Conservation (phyloP, 768 basidiomycete genomes). For the Candolleomyces efflorescens region DNA sequence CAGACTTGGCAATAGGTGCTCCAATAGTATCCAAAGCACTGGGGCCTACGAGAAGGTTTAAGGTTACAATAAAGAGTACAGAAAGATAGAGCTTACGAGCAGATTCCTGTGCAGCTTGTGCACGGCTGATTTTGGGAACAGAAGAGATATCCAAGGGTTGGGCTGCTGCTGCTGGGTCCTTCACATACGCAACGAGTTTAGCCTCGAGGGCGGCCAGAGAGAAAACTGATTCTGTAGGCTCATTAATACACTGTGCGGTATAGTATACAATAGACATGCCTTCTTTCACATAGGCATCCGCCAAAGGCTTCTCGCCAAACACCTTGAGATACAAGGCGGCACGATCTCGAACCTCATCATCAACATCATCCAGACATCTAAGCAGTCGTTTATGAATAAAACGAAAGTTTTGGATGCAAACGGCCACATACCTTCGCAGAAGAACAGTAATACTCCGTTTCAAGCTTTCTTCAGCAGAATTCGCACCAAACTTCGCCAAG, state of each 20-base stretch:
- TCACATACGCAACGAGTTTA: conserved; percentile 91
- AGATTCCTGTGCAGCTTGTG: conserved; percentile 85
- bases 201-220: conserved; percentile 88
- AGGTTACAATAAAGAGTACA: conserved; percentile 4
- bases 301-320: conserved; percentile 74
- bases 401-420: background rate
- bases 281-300: conserved; percentile 87
- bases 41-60: conserved; percentile 51
- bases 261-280: conserved; percentile 42
- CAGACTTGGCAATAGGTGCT: conserved; percentile 58
- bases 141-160: conserved; percentile 79
- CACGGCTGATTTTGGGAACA: conserved; percentile 92
- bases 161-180: conserved; percentile 65
- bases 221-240: conserved; percentile 73
- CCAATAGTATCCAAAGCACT: conserved; percentile 84
- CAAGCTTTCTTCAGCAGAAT: conserved; percentile 71
- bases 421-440: conserved; percentile 60
- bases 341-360: conserved; percentile 97
- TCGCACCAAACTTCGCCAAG: conserved; percentile 95
- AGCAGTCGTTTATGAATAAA: conserved; percentile 6
- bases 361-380: conserved; percentile 96
- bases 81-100: conserved; percentile 53
- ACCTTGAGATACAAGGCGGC: conserved; percentile 92
- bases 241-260: background rate
- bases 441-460: conserved; percentile 87